Evolutionary conservation across 331 rosid species (phyloP).

Genomic region (Arachis monticola): DNA sequence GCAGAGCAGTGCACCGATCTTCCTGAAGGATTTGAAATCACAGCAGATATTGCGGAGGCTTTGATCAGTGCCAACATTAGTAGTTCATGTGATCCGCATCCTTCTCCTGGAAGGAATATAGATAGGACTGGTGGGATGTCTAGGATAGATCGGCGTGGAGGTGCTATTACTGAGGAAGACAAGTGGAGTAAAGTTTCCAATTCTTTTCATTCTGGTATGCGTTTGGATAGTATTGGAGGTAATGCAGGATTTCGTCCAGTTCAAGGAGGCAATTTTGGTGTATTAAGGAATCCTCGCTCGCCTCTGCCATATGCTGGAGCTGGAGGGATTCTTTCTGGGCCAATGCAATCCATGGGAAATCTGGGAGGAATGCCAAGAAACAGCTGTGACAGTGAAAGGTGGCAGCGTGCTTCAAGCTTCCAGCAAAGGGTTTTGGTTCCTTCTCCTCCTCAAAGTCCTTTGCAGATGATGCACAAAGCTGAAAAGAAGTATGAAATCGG

Average conservation of each 20-base stretch:
- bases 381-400: constrained; percentile 78
- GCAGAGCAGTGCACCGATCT: constrained; percentile 59
- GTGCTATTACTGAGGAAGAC: constrained; percentile 68
- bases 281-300: constrained; percentile 71
- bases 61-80: constrained; percentile 45
- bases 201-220: constrained; percentile 55
- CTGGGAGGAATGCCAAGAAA: constrained; percentile 76
- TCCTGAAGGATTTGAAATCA: constrained; percentile 65
- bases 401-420: constrained; percentile 79
- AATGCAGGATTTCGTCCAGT: constrained; percentile 62
- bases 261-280: constrained; percentile 74
- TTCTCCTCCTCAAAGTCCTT: constrained; percentile 78
- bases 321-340: constrained; percentile 83
- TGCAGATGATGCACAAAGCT: constrained; percentile 88
- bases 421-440: constrained; percentile 87
- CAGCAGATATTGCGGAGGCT: constrained; percentile 46
- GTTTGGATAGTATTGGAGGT: constrained; percentile 57
- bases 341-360: constrained; percentile 66
- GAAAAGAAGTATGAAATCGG: constrained; percentile 93
- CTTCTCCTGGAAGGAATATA: constrained; percentile 64
- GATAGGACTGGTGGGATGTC: constrained; percentile 65
- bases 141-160: constrained; percentile 77
- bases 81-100: constrained; percentile 55
- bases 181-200: constrained; percentile 63
- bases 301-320: constrained; percentile 56